phyloP scores from a whole-genome alignment of 257 asterid species.

The Anisodus tanguticus region DNA sequence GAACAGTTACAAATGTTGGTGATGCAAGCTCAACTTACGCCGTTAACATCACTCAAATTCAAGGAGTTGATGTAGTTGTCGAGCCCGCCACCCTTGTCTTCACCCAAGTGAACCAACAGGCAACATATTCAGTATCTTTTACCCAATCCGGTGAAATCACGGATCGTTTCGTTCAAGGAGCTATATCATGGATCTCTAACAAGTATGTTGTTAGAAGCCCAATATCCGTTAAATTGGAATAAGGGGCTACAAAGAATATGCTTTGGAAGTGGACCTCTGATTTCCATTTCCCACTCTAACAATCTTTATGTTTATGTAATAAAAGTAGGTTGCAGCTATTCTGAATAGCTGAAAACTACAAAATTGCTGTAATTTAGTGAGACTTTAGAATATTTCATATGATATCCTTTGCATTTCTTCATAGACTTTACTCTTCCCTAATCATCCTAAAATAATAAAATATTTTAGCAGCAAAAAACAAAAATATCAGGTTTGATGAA shows the following conservation, averaged over 20 bases:
- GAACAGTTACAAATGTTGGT: slow-evolving; percentile 54
- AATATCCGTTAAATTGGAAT: slow-evolving; percentile 34
- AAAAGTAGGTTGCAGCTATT: not conserved
- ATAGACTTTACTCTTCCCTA: not conserved
- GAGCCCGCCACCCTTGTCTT: slow-evolving; percentile 40
- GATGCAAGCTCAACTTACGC: slow-evolving; percentile 38
- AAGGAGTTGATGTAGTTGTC: slow-evolving; percentile 41
- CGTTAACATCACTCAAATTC: slow-evolving; percentile 35
- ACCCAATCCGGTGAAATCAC: not conserved
- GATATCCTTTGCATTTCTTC: not conserved
- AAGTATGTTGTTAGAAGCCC: slow-evolving; percentile 43
- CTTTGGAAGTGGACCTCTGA: not conserved
- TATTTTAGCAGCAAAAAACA: too few relatives aligned
- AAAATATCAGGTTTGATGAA: too few relatives aligned
- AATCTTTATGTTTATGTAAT: slow-evolving; percentile 8
- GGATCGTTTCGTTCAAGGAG: slow-evolving; percentile 40
- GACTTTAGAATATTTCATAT: not conserved
- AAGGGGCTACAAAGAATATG: not conserved
- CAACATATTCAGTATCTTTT: slow-evolving; percentile 39
- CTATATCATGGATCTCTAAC: slow-evolving; percentile 44
- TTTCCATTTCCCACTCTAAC: not conserved
- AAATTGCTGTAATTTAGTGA: not conserved
- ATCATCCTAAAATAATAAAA: too few relatives aligned
- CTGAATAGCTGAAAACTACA: slow-evolving; percentile 27
- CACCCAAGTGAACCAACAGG: slow-evolving; percentile 39